Percentiles rank a stretch among this genome's conserved stretches.
phyloP scores from a whole-genome alignment of 1,284 basidiomycete species.

The Ustilago nuda region DNA sequence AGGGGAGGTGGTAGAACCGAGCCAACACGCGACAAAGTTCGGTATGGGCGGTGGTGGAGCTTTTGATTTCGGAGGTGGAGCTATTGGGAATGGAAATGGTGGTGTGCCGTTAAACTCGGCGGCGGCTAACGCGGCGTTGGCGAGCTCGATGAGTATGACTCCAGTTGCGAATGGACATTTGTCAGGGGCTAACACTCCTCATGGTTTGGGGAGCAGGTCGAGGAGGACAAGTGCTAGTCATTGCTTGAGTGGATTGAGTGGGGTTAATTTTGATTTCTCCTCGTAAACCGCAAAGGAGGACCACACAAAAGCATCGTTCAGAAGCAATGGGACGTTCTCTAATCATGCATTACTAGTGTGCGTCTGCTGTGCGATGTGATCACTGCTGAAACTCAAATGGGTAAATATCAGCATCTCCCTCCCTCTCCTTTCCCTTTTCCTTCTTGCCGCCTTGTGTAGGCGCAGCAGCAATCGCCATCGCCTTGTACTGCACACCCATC shows the following conservation, averaged over 20 bases:
- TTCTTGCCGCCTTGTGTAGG: conserved; percentile 3
- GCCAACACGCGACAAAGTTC: conserved; percentile 42
- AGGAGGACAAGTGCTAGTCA: conserved; percentile 39
- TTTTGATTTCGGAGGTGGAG: conserved; percentile 54
- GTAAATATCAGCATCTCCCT: conserved; percentile 22
- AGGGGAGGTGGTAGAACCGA: conserved; percentile 17
- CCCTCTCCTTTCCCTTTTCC: neutral
- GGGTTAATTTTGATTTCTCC: conserved; percentile 43
- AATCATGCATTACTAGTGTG: neutral
- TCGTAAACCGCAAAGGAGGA: neutral
- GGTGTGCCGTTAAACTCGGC: conserved; percentile 42
- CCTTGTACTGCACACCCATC: conserved; percentile 75
- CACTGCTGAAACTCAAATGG: conserved; percentile 24
- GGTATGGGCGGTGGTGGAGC: conserved; percentile 51
- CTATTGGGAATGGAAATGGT: conserved; percentile 47
- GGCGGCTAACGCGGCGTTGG: conserved; percentile 32
- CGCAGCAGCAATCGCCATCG: conserved; percentile 70
- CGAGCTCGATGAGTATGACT: conserved; percentile 33
- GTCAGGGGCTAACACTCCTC: conserved; percentile 36
- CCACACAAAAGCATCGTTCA: neutral
- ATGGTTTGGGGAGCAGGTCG: conserved; percentile 26
- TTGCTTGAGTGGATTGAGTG: conserved; percentile 22
- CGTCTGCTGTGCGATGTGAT: neutral
- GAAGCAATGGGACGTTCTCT: neutral
- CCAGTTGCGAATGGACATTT: conserved; percentile 30